Base-by-base conservation (phyloP, 208 protist genomes). In the Porcisia deanei region DNA sequence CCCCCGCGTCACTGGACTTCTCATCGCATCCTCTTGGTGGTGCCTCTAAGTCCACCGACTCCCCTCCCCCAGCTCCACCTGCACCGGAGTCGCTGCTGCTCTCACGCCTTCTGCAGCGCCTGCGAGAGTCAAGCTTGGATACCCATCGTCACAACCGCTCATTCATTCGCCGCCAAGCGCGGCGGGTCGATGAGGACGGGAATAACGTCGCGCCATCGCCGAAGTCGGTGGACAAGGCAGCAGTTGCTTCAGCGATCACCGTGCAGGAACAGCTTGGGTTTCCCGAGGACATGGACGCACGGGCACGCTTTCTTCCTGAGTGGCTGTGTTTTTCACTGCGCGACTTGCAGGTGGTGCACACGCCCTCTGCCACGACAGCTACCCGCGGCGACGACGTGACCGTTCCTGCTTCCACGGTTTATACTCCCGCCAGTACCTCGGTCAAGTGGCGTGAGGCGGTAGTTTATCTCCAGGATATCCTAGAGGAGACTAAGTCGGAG, bases 401-500 rank as follows among this genome's bases (percentile, higher is more conserved):
- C 2, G 60, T n/a, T 39, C 37, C 64, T 37, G 54, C 65, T 20
- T n/a, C 22, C 9, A 34, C 14, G 20, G n/a, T 41, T 25, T 59
- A 37, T n/a, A 61, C 52, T 20, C 67, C 69, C 3, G 41, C 45
- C 20, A 75, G 59, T 47, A 60, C 78, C 30, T 71, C 71, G 2
- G 61, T 83, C 30, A 80, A 83, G 47, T 86, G 82, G 82, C 61
- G 70, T 9, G 79, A 81, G 77, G 77, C 82, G 22, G 82, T 83
- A 37, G 73, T 76, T 49, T 73, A 77, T 43, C 63, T 81, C 53
- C 69, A 80, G n/a, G 78, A 86, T 45, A 70, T 81, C 47, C 37
- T 83, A 34, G 79, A 76, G 20, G 34, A 69, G 25, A 77, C 78
- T 16, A 80, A 68, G 59, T 80, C 79, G 67, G 82, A 86, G 60